These are phyloP conservation scores for Cercospora brassicicola DNA, from an alignment of 2,329 filamentous ascomycete genomes.

Conservation along the genomic window DNA sequence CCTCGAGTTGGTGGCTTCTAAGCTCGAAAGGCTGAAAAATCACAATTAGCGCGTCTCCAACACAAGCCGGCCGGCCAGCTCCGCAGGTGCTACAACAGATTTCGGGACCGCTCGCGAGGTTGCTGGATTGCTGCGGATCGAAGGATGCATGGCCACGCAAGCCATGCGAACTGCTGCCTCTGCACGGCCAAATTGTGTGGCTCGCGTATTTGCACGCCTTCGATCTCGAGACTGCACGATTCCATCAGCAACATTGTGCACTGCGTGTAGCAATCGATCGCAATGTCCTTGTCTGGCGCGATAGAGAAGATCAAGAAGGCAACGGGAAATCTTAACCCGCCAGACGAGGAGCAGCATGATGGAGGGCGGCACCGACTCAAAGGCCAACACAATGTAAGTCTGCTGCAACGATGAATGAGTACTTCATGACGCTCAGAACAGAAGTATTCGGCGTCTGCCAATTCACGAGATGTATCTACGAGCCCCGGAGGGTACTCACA, in stretches of 20 bases:
- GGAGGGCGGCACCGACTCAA: background rate
- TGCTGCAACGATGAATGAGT: background rate
- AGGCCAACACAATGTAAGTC: background rate
- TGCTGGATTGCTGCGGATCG: background rate
- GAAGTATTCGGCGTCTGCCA: background rate
- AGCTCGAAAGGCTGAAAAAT: background rate
- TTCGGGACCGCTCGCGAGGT: background rate
- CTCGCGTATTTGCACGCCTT: background rate
- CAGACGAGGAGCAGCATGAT: background rate
- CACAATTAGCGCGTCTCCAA: background rate
- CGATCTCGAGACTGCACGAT: background rate
- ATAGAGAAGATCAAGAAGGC: background rate
- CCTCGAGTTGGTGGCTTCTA: background rate
- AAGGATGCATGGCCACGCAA: background rate
- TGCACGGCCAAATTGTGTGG: background rate
- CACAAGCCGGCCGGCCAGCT: background rate
- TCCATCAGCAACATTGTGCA: background rate
- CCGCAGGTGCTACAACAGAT: background rate
- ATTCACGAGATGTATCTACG: background rate
- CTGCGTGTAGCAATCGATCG: background rate
- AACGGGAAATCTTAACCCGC: background rate
- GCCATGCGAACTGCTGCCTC: background rate
- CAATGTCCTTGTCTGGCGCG: background rate
- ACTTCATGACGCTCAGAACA: background rate
- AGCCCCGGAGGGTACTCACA: background rate